A percentile compares a stretch with the other conserved stretches of the same genome.
Conservation (phyloP, 2,329 filamentous ascomycete species). For the Cordyceps tenuipes region DNA sequence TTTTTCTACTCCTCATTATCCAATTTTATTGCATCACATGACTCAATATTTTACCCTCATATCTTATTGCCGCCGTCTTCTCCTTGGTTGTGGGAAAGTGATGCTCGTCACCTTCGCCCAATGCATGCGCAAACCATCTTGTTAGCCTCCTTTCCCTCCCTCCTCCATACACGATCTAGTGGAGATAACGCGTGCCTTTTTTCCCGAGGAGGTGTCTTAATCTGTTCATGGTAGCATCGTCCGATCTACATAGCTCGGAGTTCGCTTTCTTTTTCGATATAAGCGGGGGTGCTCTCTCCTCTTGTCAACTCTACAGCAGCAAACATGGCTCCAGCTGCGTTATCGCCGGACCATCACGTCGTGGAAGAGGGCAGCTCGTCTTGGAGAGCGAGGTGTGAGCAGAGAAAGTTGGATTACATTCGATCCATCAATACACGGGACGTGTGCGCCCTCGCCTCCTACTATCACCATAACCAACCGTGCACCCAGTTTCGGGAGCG, state of each 20-base stretch:
- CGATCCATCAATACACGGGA: not conserved
- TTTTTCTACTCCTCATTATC: not conserved
- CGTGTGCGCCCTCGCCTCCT: not conserved
- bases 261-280: not conserved
- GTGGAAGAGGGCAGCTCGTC: not conserved
- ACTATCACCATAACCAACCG: not conserved
- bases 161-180: not conserved
- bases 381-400: not conserved
- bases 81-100: not conserved
- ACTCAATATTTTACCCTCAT: not conserved
- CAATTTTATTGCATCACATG: constrained; percentile 3
- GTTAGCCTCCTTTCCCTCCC: not conserved
- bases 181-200: not conserved
- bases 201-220: not conserved
- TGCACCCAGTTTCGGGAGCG: not conserved
- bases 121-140: not conserved
- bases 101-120: not conserved
- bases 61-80: not conserved
- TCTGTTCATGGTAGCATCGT: not conserved
- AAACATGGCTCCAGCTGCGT: not conserved
- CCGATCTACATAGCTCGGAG: not conserved
- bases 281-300: not conserved
- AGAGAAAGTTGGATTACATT: not conserved
- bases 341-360: not conserved
- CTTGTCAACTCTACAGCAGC: not conserved